Base-by-base conservation (phyloP, 2,329 filamentous ascomycete species). In the Trichoderma sp. region DNA sequence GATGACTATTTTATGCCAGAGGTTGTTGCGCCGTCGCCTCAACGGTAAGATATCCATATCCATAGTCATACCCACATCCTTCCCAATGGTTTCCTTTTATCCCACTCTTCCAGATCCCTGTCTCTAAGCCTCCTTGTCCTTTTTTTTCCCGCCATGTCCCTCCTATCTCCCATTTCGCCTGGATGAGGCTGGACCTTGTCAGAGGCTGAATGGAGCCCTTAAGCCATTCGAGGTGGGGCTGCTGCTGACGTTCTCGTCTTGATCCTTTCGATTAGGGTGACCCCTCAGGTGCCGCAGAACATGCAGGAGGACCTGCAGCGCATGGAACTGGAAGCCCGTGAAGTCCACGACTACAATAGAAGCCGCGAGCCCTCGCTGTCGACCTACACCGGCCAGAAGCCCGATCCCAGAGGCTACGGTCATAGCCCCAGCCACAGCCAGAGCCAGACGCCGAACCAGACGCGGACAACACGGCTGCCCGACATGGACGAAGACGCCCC, bases 291-390 rank as follows among this genome's bases (percentile, higher is more conserved):
- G 76, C 94, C 95, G 76, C 93, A 95, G 83, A 95, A 97, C 83
- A 98, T 99, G 89, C 94, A 97, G 84, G 92, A 97, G 79, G 95
- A 93, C 83, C 89, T 99, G 75, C 93, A 95, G 78, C 91, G 95
- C 81, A 90, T 99, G 84, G 95, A 98, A 86, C 87, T 94, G 73
- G 91, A 94, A 85, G 92, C 92, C 73, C 87, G 85, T 82, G 83
- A 82, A 78, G 82, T 77, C 73, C 74, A 75, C 76, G 66, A 69
- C 68, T 56, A 70, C 58, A 64, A 57, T 47, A 84, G 83, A 77
- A 78, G 78, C 65, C 84, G 83, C 74, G 84, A 85, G 74, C 81
- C 83, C 66, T 85, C 83, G 34, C 80, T 84, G 67, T 84, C 83
- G 68, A 83, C 78, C 73, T 83, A 77, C 60, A 79, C 76, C 75